A percentile compares a stretch with the other conserved stretches of the same genome.
phyloP scores from a whole-genome alignment of 1,284 basidiomycete species.

The Tilletia walkeri region DNA sequence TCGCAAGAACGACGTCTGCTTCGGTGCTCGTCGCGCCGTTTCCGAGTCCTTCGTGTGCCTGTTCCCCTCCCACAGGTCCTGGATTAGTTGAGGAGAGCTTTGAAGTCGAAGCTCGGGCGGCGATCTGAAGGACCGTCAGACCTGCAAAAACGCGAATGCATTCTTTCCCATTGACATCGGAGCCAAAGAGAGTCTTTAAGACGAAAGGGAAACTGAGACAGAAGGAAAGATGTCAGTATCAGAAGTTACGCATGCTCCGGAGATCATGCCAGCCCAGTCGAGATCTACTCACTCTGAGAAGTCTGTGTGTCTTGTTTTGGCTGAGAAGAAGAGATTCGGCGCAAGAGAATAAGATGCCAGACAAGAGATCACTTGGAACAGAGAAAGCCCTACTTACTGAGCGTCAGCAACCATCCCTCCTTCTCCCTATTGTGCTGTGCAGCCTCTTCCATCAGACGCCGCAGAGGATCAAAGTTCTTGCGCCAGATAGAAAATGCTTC shows the following conservation, averaged over 20 bases:
- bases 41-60: background rate
- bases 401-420: constrained; percentile 36
- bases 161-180: constrained; percentile 2
- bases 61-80: background rate
- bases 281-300: background rate
- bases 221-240: too few relatives aligned
- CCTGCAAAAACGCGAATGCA: constrained; percentile 8
- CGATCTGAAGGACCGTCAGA: constrained; percentile 8
- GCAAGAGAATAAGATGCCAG: background rate
- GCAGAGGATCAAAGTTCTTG: constrained; percentile 38
- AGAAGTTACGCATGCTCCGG: too few relatives aligned
- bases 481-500: constrained; percentile 45
- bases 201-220: constrained; percentile 5
- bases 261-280: background rate
- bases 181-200: constrained; percentile 9
- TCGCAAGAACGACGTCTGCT: background rate
- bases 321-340: background rate
- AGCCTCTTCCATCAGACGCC: constrained; percentile 29
- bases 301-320: constrained; percentile 13
- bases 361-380: too few relatives aligned
- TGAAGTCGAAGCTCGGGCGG: background rate
- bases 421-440: constrained; percentile 23
- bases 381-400: constrained; percentile 17
- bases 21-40: background rate
- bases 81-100: background rate